Percentiles rank a stretch among this genome's conserved stretches.
phyloP scores from a whole-genome alignment of 2,329 filamentous ascomycete genomes.

The Talaromyces sp. region DNA sequence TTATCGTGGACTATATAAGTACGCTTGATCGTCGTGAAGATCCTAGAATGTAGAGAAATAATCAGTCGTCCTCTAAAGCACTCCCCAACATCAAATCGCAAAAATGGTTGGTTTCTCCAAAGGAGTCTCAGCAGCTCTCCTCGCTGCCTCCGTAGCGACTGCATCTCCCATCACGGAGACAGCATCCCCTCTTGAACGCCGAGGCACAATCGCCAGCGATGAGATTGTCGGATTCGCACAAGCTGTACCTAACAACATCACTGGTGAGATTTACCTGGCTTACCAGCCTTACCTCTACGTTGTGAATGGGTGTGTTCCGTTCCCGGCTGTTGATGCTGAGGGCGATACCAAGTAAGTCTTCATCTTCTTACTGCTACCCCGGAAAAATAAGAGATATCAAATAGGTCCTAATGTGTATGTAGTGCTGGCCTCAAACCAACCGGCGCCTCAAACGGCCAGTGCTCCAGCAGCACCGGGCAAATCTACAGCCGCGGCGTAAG shows the following conservation, averaged over 20 bases:
- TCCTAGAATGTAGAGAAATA: neutral
- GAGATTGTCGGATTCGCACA: slow-evolving; percentile 54
- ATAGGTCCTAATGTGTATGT: neutral
- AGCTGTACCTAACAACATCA: slow-evolving; percentile 49
- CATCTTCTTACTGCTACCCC: too few species aligned
- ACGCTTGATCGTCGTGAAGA: neutral
- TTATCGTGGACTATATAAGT: neutral
- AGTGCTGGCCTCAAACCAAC: slow-evolving; percentile 46
- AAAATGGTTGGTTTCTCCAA: neutral
- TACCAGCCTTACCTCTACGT: slow-evolving; percentile 58
- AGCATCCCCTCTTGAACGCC: slow-evolving; percentile 19
- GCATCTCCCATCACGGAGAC: neutral
- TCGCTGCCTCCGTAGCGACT: neutral
- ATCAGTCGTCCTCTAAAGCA: neutral
- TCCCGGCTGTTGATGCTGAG: slow-evolving; percentile 57
- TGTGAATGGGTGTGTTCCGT: slow-evolving; percentile 60
- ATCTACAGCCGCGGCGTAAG: slow-evolving; percentile 48
- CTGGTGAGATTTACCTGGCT: slow-evolving; percentile 51
- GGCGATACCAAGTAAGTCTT: slow-evolving; percentile 55
- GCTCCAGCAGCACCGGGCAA: slow-evolving; percentile 48
- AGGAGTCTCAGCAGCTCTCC: neutral
- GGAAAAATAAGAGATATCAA: too few species aligned
- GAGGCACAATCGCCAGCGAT: slow-evolving; percentile 46
- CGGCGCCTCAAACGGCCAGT: slow-evolving; percentile 40
- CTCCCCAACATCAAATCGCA: neutral